phyloP scores from a whole-genome alignment of 2,329 filamentous ascomycete genomes.

The Macrophomina tecta region DNA sequence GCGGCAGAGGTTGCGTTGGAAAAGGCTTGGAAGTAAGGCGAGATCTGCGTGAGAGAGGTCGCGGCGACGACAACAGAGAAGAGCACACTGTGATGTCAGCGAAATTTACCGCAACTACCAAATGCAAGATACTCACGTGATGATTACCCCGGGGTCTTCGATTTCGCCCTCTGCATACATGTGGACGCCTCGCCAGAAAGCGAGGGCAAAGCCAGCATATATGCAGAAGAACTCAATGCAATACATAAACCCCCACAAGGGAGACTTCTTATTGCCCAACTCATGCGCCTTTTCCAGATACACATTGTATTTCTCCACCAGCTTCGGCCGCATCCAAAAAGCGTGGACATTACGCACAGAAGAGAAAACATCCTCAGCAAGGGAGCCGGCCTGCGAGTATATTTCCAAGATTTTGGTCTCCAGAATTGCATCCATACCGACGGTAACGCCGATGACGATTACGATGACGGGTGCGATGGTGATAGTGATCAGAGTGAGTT shows the following conservation, averaged over 20 bases:
- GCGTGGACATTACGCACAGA: conserved; percentile 58
- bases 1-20: conserved; percentile 43
- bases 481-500: conserved; percentile 20
- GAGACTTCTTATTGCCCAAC: conserved; percentile 53
- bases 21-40: conserved; percentile 30
- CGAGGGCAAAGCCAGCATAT: conserved; percentile 46
- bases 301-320: conserved; percentile 52
- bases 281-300: conserved; percentile 50
- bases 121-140: conserved; percentile 35
- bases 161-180: conserved; percentile 43
- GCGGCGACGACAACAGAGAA: conserved; percentile 42
- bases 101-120: conserved; percentile 14
- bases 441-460: conserved; percentile 38
- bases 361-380: conserved; percentile 59
- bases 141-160: conserved; percentile 40
- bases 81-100: conserved; percentile 37
- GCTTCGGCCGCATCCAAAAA: conserved; percentile 50
- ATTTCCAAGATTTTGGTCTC: conserved; percentile 47
- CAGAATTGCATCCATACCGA: conserved; percentile 44
- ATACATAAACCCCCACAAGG: conserved; percentile 51
- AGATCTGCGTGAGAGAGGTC: conserved; percentile 21
- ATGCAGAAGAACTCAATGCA: conserved; percentile 52
- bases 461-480: conserved; percentile 31
- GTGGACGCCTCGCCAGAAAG: conserved; percentile 45
- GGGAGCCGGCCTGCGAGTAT: conserved; percentile 52